Evolutionary conservation across 2,329 filamentous ascomycete genomes (phyloP), one percentile per base, ranked within the genome.

Genomic region (Pyrenophora seminiperda): DNA sequence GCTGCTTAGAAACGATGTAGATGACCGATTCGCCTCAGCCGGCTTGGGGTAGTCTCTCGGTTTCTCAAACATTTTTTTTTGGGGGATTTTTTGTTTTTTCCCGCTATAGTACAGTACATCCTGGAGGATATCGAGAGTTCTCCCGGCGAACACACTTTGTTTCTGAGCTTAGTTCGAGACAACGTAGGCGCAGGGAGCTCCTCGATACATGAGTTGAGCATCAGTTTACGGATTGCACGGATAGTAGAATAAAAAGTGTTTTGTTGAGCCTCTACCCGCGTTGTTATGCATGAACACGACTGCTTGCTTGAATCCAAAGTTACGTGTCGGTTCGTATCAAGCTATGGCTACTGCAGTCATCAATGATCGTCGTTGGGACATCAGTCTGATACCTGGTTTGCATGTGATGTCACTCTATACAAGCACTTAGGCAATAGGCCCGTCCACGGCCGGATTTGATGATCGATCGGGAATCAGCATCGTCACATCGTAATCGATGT

Each of bases 171-270:
- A 38, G 18, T 30, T 37, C 49, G 45, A 49, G 41, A 53, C 41
- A 47, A 37, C 41, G 62, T 68, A 67, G 54, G 58, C 63, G 60
- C 63, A 68, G 53, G 62, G 63, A 62, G 65, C 65, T 68, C 63
- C 65, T 63, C 53, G 34, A 45, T 49, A 33, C 32, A 46, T 49
- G 50, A 59, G 63, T 66, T 53, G 65, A 68, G 65, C 65, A 62
- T 66, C 64, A 45, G 58, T 63, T 63, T 65, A 68, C 60, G 47
- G 44, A 38, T 50, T 53, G 43, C 18, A 41, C 38, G 34, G 48
- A 31, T 14, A 14, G 24, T 42, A 20, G 24, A 46, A 45, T 29
- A 11, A 44, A 32, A 51, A 45, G 13, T 4, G 9, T 20, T 20
- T 20, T 6, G 7, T 32, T 18, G 14, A 14, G 13, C 14, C 5